Conservation (phyloP, 2,329 filamentous ascomycete genomes). For the Thermothelomyces thermophilus region DNA sequence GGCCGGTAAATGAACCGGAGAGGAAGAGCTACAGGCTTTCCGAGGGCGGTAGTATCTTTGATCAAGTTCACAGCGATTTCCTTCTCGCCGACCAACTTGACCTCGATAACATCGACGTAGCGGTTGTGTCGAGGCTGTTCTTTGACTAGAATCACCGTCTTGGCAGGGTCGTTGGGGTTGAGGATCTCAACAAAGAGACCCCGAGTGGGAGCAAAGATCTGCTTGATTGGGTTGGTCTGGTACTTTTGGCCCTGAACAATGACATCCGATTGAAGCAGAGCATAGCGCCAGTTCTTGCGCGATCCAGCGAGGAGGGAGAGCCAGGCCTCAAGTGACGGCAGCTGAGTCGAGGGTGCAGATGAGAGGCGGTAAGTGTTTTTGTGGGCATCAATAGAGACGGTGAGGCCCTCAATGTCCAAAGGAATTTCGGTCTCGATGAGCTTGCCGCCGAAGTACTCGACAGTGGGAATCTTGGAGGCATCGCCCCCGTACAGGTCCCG, state of each 20-base stretch:
- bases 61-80: conserved; percentile 86
- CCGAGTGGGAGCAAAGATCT: conserved; percentile 78
- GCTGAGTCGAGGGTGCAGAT: conserved; percentile 60
- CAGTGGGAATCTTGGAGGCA: conserved; percentile 66
- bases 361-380: conserved; percentile 84
- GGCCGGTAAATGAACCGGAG: conserved; percentile 91
- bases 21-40: conserved; percentile 72
- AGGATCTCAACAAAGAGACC: conserved; percentile 86
- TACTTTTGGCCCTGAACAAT: conserved; percentile 94
- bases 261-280: conserved; percentile 87
- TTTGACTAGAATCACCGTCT: conserved; percentile 78
- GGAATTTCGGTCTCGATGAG: conserved; percentile 66
- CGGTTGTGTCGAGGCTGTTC: conserved; percentile 84
- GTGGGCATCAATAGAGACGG: conserved; percentile 67
- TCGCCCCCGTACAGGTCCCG: conserved; percentile 74
- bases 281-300: conserved; percentile 86
- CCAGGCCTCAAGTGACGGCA: conserved; percentile 81
- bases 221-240: conserved; percentile 90
- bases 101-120: conserved; percentile 81
- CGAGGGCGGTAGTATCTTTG: conserved; percentile 84
- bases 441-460: conserved; percentile 95
- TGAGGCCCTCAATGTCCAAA: conserved; percentile 77
- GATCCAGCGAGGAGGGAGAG: conserved; percentile 79
- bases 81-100: conserved; percentile 65
- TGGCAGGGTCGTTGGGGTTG: conserved; percentile 72